Base-by-base conservation (phyloP, 805 yeast genomes). In the Saitoella complicata region DNA sequence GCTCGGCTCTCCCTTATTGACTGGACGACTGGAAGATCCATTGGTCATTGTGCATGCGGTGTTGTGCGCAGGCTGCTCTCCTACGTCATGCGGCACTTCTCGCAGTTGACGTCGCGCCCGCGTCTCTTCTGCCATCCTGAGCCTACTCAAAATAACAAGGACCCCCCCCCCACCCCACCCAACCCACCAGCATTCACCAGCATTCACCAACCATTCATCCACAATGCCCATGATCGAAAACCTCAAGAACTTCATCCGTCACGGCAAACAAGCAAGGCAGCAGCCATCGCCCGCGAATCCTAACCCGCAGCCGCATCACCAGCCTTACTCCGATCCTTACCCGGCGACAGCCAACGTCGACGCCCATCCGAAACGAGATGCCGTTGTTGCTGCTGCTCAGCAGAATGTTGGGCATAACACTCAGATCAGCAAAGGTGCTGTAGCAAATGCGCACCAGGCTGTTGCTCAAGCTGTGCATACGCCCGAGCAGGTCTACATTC, bases 241-340 rank as follows among this genome's bases (percentile, higher is more conserved):
- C 53, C 62, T 75, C 50, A 71, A 71, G 53, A 76, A 76, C 52
- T 73, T 75, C 55, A 75, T 75, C 41, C 70, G 80, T 50, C 80
- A 75, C 51, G 80, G 80, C 29, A 73, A 72, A 51, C 75, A 73
- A 54, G 80, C 78, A 10, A 33, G 11, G 36, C 36, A 33, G 36
- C 36, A 33, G 36, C 36, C 36, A 21, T 21, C 21, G 21, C 21
- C 21, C 4, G 21, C 21, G 21, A 21, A 21, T 4, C 21, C 21
- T 4, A 21, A 21, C 21, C 21, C 21, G 2, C 21, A 21, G 21
- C 21, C 21, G 21, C 21, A 21, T 50, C 64, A 64, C 52, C 38
- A 37, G 38, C 30, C 49, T 32, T 44, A 40, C 7, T 39, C 46
- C 13, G 48, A 41, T n/a, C 41, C 38, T 29, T 33, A 40, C 29